These are phyloP conservation scores for Hanseniaspora lachancei DNA, from an alignment of 805 yeast genomes.

Conservation along the genomic window DNA sequence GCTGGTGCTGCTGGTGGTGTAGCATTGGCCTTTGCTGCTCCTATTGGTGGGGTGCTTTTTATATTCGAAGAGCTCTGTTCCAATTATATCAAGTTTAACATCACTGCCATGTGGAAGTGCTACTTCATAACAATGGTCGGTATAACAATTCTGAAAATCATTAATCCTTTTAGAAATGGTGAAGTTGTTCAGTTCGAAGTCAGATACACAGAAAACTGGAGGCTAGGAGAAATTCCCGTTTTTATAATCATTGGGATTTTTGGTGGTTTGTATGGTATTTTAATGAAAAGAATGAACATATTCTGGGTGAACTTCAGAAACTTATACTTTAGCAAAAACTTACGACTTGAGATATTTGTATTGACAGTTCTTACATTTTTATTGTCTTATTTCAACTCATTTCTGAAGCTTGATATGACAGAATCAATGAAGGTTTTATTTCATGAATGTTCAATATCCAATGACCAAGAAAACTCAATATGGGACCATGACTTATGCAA, in stretches of 20 bases:
- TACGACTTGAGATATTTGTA: conserved; percentile 56
- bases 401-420: conserved; percentile 80
- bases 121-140: conserved; percentile 86
- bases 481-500: conserved; percentile 34
- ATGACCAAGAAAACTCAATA: conserved; percentile 24
- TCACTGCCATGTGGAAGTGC: conserved; percentile 77
- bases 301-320: conserved; percentile 68
- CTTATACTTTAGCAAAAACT: conserved; percentile 40
- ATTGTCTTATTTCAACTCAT: conserved; percentile 72
- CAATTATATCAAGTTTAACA: conserved; percentile 37
- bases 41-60: conserved; percentile 91
- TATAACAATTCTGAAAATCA: conserved; percentile 60
- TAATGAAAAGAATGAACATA: conserved; percentile 63
- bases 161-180: conserved; percentile 90
- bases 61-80: conserved; percentile 72
- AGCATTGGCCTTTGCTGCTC: conserved; percentile 95
- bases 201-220: conserved; percentile 79
- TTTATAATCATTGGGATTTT: conserved; percentile 69
- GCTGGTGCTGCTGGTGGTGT: conserved; percentile 98
- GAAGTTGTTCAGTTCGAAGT: conserved; percentile 88
- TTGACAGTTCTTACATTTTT: conserved; percentile 59
- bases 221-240: conserved; percentile 66
- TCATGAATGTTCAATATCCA: conserved; percentile 52
- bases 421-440: conserved; percentile 84
- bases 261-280: conserved; percentile 82